Percentiles rank a stretch among this genome's conserved stretches.
These are phyloP conservation scores for Teratosphaeria zuluensis DNA, from an alignment of 2,329 filamentous ascomycete species.

Conservation along the genomic window DNA sequence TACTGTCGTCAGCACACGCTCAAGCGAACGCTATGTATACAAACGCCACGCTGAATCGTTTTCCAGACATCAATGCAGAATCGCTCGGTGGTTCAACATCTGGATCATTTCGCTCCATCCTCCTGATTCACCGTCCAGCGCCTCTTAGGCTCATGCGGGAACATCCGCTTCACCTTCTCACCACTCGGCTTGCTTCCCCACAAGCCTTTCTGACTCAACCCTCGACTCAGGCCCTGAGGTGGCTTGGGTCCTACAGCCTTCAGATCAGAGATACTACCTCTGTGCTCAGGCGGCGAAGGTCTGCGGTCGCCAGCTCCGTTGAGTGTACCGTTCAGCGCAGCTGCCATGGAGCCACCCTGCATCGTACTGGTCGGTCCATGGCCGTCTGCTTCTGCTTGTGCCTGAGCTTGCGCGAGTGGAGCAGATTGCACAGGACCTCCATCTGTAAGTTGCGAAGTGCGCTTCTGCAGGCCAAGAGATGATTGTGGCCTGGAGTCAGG, in stretches of 20 bases:
- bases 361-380: not conserved
- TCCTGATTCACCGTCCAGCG: slow-evolving; percentile 33
- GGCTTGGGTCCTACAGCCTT: not conserved
- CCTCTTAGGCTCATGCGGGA: slow-evolving; percentile 27
- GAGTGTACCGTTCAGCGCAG: not conserved
- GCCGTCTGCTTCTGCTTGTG: not conserved
- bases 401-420: not conserved
- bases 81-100: not conserved
- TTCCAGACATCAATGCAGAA: not conserved
- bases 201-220: slow-evolving; percentile 26
- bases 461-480: not conserved
- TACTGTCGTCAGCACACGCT: not conserved
- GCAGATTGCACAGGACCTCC: not conserved
- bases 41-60: not conserved
- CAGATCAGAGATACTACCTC: slow-evolving; percentile 1
- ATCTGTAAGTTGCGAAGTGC: not conserved
- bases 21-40: not conserved
- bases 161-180: slow-evolving; percentile 25
- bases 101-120: slow-evolving; percentile 4
- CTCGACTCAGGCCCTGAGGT: slow-evolving; percentile 2
- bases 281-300: not conserved
- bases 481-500: slow-evolving; percentile 11
- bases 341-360: not conserved
- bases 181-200: slow-evolving; percentile 30
- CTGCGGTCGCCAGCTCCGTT: not conserved